A percentile compares a stretch with the other conserved stretches of the same genome.
phyloP scores from a whole-genome alignment of 371 early-diverging fungal genomes.

The Actinomortierella wolfii region DNA sequence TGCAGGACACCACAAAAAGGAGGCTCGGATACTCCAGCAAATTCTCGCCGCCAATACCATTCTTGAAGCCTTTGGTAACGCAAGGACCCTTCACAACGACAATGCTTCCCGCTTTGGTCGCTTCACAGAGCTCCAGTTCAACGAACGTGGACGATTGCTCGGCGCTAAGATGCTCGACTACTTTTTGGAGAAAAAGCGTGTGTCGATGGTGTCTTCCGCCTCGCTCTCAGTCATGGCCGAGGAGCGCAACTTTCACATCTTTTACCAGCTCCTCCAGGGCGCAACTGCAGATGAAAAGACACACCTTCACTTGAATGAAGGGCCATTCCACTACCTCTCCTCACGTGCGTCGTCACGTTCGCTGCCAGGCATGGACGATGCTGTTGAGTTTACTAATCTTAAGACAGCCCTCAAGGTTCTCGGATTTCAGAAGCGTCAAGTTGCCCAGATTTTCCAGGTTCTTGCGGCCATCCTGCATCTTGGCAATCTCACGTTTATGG shows the following conservation, averaged over 20 bases:
- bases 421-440: conserved; percentile 82
- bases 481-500: conserved; percentile 87
- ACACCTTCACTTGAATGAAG: conserved; percentile 56
- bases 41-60: conserved; percentile 72
- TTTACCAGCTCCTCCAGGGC: conserved; percentile 77
- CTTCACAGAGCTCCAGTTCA: conserved; percentile 91
- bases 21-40: conserved; percentile 77
- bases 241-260: conserved; percentile 91
- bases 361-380: conserved; percentile 51
- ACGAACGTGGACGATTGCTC: conserved; percentile 82
- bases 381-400: conserved; percentile 65
- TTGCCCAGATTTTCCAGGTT: conserved; percentile 82
- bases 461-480: conserved; percentile 90
- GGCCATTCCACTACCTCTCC: conserved; percentile 58
- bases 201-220: conserved; percentile 56
- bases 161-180: conserved; percentile 93
- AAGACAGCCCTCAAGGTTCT: conserved; percentile 77
- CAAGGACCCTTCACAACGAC: conserved; percentile 71
- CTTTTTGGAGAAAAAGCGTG: conserved; percentile 86
- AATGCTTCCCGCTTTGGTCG: conserved; percentile 92
- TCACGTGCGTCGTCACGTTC: conserved; percentile 40
- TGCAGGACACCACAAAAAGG: conserved; percentile 71
- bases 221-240: conserved; percentile 24
- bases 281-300: conserved; percentile 60
- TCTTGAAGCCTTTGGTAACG: conserved; percentile 88